These are phyloP conservation scores for Pleurotus tuoliensis DNA, from an alignment of 768 basidiomycete species.

Conservation along the genomic window DNA sequence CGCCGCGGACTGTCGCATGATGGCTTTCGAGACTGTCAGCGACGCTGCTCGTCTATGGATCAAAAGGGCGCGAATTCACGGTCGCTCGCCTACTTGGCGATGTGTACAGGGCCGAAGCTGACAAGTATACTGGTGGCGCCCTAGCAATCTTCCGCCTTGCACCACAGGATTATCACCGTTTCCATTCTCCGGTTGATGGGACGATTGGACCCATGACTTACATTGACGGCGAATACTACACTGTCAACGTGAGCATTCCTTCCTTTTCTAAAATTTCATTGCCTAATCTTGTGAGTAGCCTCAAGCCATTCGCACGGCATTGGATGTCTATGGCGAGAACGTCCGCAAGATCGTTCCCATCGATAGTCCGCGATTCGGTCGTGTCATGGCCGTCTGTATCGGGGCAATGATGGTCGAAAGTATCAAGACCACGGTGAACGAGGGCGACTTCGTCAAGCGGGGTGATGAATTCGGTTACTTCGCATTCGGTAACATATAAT, in stretches of 20 bases:
- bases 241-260: slow-evolving; percentile 68
- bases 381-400: slow-evolving; percentile 88
- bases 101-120: slow-evolving; percentile 62
- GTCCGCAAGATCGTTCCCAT: slow-evolving; percentile 90
- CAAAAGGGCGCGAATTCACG: slow-evolving; percentile 92
- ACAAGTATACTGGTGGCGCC: slow-evolving; percentile 74
- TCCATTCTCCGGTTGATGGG: slow-evolving; percentile 86
- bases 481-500: too few relatives aligned
- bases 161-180: slow-evolving; percentile 95
- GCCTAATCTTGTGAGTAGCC: slow-evolving; percentile 42
- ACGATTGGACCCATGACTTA: slow-evolving; percentile 77
- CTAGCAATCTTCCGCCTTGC: slow-evolving; percentile 91
- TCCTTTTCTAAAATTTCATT: background rate
- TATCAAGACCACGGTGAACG: slow-evolving; percentile 81
- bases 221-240: slow-evolving; percentile 92
- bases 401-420: slow-evolving; percentile 97
- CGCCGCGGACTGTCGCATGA: slow-evolving; percentile 94
- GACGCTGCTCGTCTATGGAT: slow-evolving; percentile 95
- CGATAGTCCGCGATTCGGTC: slow-evolving; percentile 83
- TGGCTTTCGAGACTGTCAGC: too few relatives aligned
- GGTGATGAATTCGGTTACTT: too few relatives aligned
- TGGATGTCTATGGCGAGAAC: slow-evolving; percentile 96
- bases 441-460: too few relatives aligned
- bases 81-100: slow-evolving; percentile 78
- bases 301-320: slow-evolving; percentile 85